A percentile compares a stretch with the other conserved stretches of the same genome.
phyloP scores from a whole-genome alignment of 805 yeast species.

The Danielia oregonensis region DNA sequence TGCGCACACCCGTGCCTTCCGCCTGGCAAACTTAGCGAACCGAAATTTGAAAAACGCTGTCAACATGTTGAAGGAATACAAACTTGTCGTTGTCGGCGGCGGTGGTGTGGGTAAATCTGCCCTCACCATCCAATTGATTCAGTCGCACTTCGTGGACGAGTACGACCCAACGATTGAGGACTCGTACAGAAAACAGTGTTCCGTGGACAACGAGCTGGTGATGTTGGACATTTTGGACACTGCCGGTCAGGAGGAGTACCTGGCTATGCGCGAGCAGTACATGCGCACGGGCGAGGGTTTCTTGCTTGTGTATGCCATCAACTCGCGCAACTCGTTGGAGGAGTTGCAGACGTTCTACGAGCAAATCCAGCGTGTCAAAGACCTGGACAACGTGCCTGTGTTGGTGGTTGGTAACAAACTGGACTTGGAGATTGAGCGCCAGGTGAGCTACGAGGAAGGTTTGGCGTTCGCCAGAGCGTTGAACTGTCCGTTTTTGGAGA shows the following conservation, averaged over 20 bases:
- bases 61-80: conserved; percentile 64
- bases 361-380: conserved; percentile 76
- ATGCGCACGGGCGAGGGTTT: conserved; percentile 97
- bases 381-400: conserved; percentile 69
- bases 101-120: conserved; percentile 99
- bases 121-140: conserved; percentile 89
- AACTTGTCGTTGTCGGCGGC: conserved; percentile 95
- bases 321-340: conserved; percentile 79
- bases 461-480: conserved; percentile 58
- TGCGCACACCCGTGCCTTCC: conserved; percentile 2
- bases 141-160: conserved; percentile 93
- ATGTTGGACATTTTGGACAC: conserved; percentile 84
- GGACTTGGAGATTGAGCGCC: conserved; percentile 73
- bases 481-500: conserved; percentile 77
- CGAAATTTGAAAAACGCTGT: background rate
- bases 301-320: conserved; percentile 81
- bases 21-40: too few species aligned
- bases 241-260: conserved; percentile 97
- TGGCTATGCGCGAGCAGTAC: conserved; percentile 82
- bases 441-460: conserved; percentile 68
- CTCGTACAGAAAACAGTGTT: conserved; percentile 83
- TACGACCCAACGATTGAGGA: conserved; percentile 98
- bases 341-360: conserved; percentile 76
- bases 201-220: conserved; percentile 67
- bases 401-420: conserved; percentile 75